Base-by-base conservation (phyloP, 1,284 basidiomycete genomes). In the Tausonia pullulans region DNA sequence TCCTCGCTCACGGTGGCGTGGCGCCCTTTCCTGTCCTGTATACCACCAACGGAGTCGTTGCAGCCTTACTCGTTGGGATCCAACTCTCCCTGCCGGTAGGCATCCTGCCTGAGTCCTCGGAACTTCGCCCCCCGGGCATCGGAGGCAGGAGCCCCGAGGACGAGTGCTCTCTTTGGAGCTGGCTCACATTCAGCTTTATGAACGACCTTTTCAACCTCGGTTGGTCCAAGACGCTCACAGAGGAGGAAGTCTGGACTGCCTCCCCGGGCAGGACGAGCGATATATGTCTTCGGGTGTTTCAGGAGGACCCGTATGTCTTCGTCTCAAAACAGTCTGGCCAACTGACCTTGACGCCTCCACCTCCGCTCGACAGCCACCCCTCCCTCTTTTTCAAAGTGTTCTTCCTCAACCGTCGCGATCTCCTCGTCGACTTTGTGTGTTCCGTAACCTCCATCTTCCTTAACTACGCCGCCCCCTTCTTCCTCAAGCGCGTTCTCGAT, bases 121-220 rank as follows among this genome's bases (percentile, higher is more conserved):
- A 11, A n/a, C 16, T 11, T 40, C 39, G 13, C 3, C 54, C 59
- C 6, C 6, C 41, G n/a, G 63, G 53, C 13, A 52, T 56, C 11
- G 63, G 58, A 16, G 54, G 59, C 5, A 43, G 63, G 10, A 54
- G 43, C 10, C 62, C 63, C 8, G 60, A 65, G 44, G 63, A 57
- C 45, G 59, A 60, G 46, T 6, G 41, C 9, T 50, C 80, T 16
- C 76, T 91, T 9, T 87, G 84, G 82, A 78, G 82, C 14, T 90
- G 88, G 85, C 78, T 82, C 59, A 84, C 82, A 0, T 90, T 90
- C 73, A 81, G 82, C 2, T 92, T 88, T 76, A 81, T 91, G 57
- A 81, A 84, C 69, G 82, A 84, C 1, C 78, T 90, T 58, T 83
- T 90, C 70, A 51, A 52, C 3, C 69, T 82, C 74, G 87, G 87